Evolutionary conservation across 495 filamentous ascomycete species (phyloP).

Genomic region (Hypoxylon rickii): DNA sequence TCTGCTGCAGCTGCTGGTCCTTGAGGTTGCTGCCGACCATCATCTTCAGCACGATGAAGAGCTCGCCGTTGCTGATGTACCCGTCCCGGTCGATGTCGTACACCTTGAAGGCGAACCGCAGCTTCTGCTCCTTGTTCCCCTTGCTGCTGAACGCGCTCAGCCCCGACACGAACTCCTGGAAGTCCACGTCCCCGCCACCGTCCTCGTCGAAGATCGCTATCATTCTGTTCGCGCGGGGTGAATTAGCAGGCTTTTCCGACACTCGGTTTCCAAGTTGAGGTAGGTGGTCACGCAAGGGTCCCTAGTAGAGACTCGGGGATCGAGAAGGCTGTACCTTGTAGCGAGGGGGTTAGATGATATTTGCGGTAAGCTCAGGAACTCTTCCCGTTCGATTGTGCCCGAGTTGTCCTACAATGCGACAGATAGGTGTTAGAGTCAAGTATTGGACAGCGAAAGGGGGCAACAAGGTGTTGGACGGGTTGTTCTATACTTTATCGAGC

Average conservation of each 20-base stretch:
- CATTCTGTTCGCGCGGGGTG: constrained; percentile 63
- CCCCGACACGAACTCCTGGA: constrained; percentile 98
- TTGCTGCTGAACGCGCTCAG: constrained; percentile 95
- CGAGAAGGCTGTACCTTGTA: constrained; percentile 66
- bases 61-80: constrained; percentile 97
- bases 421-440: no score
- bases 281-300: neutral
- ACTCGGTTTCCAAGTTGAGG: neutral
- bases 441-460: no score
- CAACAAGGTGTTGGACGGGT: no score
- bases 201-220: constrained; percentile 99
- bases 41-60: constrained; percentile 99
- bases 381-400: constrained; percentile 96
- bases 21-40: constrained; percentile 99
- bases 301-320: neutral
- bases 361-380: constrained; percentile 96
- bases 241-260: no score
- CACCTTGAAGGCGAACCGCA: constrained; percentile 97
- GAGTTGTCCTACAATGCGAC: constrained; percentile 76
- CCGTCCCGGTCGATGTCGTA: constrained; percentile 99
- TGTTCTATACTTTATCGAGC: constrained; percentile 79
- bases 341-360: constrained; percentile 97
- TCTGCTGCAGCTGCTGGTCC: constrained; percentile 97
- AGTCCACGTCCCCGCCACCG: constrained; percentile 96
- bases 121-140: constrained; percentile 98